phyloP scores from a whole-genome alignment of 768 basidiomycete genomes.

The Dentipellis fragilis region DNA sequence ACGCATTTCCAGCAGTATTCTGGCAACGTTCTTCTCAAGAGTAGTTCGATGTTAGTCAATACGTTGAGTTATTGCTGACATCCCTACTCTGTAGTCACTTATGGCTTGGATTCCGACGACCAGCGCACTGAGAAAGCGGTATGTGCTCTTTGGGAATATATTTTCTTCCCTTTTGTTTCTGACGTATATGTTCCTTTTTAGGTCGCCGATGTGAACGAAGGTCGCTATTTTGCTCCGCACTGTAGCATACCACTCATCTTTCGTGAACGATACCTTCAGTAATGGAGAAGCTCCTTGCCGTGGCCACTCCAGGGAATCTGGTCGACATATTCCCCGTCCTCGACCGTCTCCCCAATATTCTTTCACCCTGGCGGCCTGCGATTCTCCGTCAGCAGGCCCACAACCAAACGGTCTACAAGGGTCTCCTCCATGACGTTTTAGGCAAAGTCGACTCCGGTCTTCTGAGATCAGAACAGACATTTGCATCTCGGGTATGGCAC shows the following conservation, averaged over 20 bases:
- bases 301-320: not conserved
- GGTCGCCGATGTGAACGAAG: too few species aligned
- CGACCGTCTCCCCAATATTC: not conserved
- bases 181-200: too few species aligned
- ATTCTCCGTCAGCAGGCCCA: not conserved
- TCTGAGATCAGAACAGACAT: not conserved
- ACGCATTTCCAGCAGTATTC: not conserved
- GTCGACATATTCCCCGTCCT: not conserved
- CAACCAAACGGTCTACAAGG: not conserved
- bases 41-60: not conserved
- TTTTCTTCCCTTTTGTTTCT: too few species aligned
- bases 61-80: not conserved
- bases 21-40: not conserved
- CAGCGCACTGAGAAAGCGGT: too few species aligned
- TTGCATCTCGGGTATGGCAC: not conserved
- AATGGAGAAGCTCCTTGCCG: not conserved
- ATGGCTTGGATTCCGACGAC: not conserved
- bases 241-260: too few species aligned
- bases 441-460: not conserved
- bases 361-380: not conserved
- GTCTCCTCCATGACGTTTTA: not conserved
- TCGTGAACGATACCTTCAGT: not conserved
- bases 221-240: too few species aligned
- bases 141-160: too few species aligned
- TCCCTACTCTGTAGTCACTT: not conserved